These are phyloP conservation scores for Podaxis sp. DNA, from an alignment of 768 basidiomycete genomes.

Conservation along the genomic window DNA sequence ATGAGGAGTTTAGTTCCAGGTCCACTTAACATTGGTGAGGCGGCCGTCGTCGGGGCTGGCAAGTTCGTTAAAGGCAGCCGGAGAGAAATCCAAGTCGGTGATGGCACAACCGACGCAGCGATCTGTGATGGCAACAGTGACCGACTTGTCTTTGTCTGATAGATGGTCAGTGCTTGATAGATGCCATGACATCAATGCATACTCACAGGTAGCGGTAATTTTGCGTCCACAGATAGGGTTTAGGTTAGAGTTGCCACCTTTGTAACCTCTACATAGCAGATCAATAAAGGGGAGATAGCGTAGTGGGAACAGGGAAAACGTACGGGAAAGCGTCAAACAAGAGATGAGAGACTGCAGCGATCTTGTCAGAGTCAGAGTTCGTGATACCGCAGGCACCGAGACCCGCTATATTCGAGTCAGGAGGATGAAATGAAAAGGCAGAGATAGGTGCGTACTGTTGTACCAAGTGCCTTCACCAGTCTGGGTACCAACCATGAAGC, in stretches of 20 bases:
- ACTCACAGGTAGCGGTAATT: slow-evolving; percentile 51
- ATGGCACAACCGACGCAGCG: slow-evolving; percentile 57
- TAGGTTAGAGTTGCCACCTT: slow-evolving; percentile 62
- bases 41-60: slow-evolving; percentile 49
- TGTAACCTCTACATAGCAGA: slow-evolving; percentile 44
- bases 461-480: slow-evolving; percentile 60
- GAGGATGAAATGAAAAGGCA: slow-evolving; percentile 8
- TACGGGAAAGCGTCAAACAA: slow-evolving; percentile 65
- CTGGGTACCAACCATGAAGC: slow-evolving; percentile 49
- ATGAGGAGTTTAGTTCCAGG: slow-evolving; percentile 34
- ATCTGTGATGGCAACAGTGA: slow-evolving; percentile 56
- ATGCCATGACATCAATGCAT: not conserved
- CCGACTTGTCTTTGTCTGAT: slow-evolving; percentile 50
- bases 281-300: slow-evolving; percentile 2
- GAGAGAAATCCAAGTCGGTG: slow-evolving; percentile 64
- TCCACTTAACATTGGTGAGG: slow-evolving; percentile 50
- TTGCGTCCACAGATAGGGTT: slow-evolving; percentile 70
- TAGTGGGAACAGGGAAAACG: slow-evolving; percentile 23
- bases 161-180: slow-evolving; percentile 10
- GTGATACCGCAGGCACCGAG: slow-evolving; percentile 64
- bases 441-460: slow-evolving; percentile 30
- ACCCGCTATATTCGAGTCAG: slow-evolving; percentile 39
- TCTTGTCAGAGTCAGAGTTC: slow-evolving; percentile 50
- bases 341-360: slow-evolving; percentile 56
- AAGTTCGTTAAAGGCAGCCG: slow-evolving; percentile 51